Evolutionary conservation across 1,284 basidiomycete genomes (phyloP).

Genomic region (Boletus sp.): DNA sequence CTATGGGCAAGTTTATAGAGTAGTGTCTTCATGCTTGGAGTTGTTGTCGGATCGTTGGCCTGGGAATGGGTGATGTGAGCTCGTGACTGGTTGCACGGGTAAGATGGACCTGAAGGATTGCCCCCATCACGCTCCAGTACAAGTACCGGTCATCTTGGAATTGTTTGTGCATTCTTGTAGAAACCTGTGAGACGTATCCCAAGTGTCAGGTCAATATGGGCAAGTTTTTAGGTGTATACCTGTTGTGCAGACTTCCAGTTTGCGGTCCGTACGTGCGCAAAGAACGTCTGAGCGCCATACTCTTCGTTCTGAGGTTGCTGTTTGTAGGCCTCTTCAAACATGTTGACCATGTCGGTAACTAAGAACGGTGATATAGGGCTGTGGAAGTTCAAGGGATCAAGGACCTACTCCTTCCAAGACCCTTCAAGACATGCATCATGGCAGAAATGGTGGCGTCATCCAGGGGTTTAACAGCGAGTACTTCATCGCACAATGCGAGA

Average conservation of each 20-base stretch:
- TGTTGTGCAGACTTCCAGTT: conserved; percentile 82
- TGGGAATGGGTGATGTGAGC: conserved; percentile 30
- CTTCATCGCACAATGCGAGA: conserved; percentile 71
- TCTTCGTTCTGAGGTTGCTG: conserved; percentile 77
- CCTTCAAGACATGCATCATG: conserved; percentile 75
- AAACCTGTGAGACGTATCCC: conserved; percentile 42
- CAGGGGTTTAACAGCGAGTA: conserved; percentile 63
- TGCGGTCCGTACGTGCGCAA: conserved; percentile 70
- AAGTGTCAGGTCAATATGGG: conserved; percentile 3
- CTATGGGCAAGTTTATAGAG: conserved; percentile 71
- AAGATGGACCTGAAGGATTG: conserved; percentile 65
- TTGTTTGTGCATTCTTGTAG: conserved; percentile 74
- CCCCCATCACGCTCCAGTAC: conserved; percentile 79
- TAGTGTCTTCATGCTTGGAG: conserved; percentile 56
- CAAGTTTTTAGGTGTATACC: conserved; percentile 34
- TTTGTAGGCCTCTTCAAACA: conserved; percentile 80
- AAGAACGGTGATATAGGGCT: conserved; percentile 4
- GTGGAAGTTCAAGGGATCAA: background rate
- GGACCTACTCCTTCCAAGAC: conserved; percentile 68
- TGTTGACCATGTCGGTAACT: conserved; percentile 73
- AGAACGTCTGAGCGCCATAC: conserved; percentile 76
- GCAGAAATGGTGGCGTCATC: conserved; percentile 70
- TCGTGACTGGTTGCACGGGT: conserved; percentile 1
- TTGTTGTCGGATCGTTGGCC: conserved; percentile 62
- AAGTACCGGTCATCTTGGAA: conserved; percentile 76